Evolutionary conservation across 345 rosid genomes (phyloP), one percentile per base, ranked within the genome.

Genomic region (Gossypium ekmanianum): DNA sequence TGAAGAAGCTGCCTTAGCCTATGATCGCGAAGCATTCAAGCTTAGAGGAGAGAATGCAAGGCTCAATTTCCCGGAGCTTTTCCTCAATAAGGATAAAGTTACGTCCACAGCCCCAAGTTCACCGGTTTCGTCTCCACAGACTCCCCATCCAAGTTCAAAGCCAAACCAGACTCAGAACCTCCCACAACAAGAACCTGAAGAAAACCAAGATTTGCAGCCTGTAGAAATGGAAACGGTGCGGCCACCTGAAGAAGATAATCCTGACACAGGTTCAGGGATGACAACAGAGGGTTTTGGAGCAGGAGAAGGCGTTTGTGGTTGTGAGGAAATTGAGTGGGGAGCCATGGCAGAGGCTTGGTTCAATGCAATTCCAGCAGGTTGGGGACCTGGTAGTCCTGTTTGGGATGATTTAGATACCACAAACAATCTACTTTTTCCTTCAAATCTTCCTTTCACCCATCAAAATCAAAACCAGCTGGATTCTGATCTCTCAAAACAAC

Each of bases 361-460:
- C 84, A 88, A 86, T 87, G 87, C 97, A 48, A 88, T 92, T 68
- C 93, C 91, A 12, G 86, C 84, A 29, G 97, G 90, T 68, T 92
- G 97, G 97, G 97, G 94, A 55, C 97, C 97, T 17, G 98, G 90
- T 11, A 94, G 97, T 77, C 84, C 98, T 20, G 92, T 94, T 0
- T 94, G 98, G 98, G 98, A 94, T 81, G 97, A 94, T 82, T 78
- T 95, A 75, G 98, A 94, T 68, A 73, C 85, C 24, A 65, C 72
- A 27, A 84, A 85, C 79, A 85, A 84, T 79, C 83, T 88, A 45
- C 72, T 87, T 4, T 27, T 87, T 26, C 87, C 81, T 55, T 84
- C 91, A 48, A 83, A 83, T 14, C 83, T 89, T 66, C 88, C 88
- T 13, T 87, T 85, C 68, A 73, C 75, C 66, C 62, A 77, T 70